These are phyloP conservation scores for Cucurbitaria berberidis DNA, from an alignment of 2,329 filamentous ascomycete species.

Conservation along the genomic window DNA sequence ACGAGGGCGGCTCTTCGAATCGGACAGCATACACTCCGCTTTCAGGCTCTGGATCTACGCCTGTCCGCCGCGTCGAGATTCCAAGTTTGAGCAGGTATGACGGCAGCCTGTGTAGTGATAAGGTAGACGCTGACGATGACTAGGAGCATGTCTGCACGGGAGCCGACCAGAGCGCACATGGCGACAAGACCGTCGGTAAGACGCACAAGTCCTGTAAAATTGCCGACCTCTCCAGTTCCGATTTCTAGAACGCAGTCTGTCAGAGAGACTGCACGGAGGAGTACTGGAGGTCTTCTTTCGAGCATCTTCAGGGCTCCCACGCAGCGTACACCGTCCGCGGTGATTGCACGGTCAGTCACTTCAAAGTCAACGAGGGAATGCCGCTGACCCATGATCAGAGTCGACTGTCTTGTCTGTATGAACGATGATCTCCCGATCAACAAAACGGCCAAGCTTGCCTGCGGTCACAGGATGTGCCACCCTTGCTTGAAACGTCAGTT, in stretches of 20 bases:
- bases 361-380: not conserved
- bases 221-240: slow-evolving; percentile 30
- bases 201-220: slow-evolving; percentile 39
- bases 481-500: slow-evolving; percentile 77
- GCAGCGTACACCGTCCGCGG: slow-evolving; percentile 26
- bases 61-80: slow-evolving; percentile 37
- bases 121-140: slow-evolving; percentile 19
- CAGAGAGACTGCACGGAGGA: slow-evolving; percentile 36
- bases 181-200: slow-evolving; percentile 37
- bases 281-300: slow-evolving; percentile 41
- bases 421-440: slow-evolving; percentile 68
- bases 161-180: slow-evolving; percentile 35
- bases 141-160: slow-evolving; percentile 42
- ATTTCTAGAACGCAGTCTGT: slow-evolving; percentile 34
- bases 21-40: slow-evolving; percentile 41
- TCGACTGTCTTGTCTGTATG: slow-evolving; percentile 75
- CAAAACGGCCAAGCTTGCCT: slow-evolving; percentile 74
- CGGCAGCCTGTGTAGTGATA: not conserved
- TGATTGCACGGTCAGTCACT: slow-evolving; percentile 24
- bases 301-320: slow-evolving; percentile 39
- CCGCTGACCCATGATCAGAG: slow-evolving; percentile 52
- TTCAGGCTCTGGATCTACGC: slow-evolving; percentile 41
- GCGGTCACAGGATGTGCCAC: slow-evolving; percentile 82
- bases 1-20: slow-evolving; percentile 44
- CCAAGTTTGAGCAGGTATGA: slow-evolving; percentile 40